A percentile compares a stretch with the other conserved stretches of the same genome.
Conservation (phyloP, 2,329 filamentous ascomycete genomes). For the Exophiala spinifera region DNA sequence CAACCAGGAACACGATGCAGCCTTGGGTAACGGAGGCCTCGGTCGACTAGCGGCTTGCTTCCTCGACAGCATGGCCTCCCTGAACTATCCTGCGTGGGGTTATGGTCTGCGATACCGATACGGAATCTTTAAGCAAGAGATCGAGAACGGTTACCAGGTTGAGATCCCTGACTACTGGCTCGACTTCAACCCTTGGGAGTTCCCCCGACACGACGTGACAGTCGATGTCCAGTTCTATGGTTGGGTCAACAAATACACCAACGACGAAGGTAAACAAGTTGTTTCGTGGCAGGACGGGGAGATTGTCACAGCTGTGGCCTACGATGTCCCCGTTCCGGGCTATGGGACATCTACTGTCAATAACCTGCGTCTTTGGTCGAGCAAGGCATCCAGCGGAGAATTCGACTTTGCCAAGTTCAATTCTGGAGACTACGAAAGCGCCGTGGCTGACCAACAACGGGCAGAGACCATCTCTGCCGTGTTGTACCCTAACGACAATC, state of each 20-base stretch:
- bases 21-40: conserved; percentile 91
- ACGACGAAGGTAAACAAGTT: conserved; percentile 71
- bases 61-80: conserved; percentile 88
- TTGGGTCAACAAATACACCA: conserved; percentile 68
- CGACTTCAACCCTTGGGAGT: conserved; percentile 99
- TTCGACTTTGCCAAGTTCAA: conserved; percentile 99
- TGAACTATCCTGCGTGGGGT: conserved; percentile 96
- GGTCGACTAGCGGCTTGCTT: conserved; percentile 95
- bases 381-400: conserved; percentile 93
- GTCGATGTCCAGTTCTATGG: conserved; percentile 97
- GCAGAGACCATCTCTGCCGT: conserved; percentile 99
- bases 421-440: conserved; percentile 94
- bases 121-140: conserved; percentile 99
- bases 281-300: conserved; percentile 89
- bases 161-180: conserved; percentile 99
- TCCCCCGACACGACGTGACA: conserved; percentile 88
- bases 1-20: conserved; percentile 90
- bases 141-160: conserved; percentile 95
- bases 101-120: conserved; percentile 95
- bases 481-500: conserved; percentile 94
- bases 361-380: conserved; percentile 95
- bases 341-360: conserved; percentile 89
- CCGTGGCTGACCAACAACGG: conserved; percentile 94
- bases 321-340: conserved; percentile 88
- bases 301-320: conserved; percentile 85